These are phyloP conservation scores for Boletus albobrunnescens DNA, from an alignment of 1,284 basidiomycete genomes.

Conservation along the genomic window DNA sequence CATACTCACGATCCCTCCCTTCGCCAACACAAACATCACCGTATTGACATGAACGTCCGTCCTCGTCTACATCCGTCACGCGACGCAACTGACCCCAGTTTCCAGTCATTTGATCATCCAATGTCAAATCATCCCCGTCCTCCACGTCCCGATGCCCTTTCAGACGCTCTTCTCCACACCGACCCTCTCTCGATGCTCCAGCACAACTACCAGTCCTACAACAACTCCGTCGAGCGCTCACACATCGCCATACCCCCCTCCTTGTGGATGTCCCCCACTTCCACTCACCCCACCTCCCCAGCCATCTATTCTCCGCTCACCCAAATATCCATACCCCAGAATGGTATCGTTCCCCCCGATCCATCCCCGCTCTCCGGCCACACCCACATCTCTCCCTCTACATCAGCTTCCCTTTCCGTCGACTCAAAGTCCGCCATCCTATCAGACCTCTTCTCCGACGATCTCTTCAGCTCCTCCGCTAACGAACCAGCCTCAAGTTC, in stretches of 20 bases:
- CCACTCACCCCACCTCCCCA: conserved; percentile 44
- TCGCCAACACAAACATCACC: conserved; percentile 15
- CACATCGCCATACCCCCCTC: conserved; percentile 61
- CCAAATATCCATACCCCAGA: conserved; percentile 35
- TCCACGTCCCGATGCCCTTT: conserved; percentile 13
- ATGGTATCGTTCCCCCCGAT: conserved; percentile 33
- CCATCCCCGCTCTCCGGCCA: conserved; percentile 33
- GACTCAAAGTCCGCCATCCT: conserved; percentile 59
- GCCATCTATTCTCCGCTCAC: conserved; percentile 32
- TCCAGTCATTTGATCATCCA: conserved; percentile 23
- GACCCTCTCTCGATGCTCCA: conserved; percentile 21
- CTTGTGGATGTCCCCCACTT: conserved; percentile 75
- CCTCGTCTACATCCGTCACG: neutral
- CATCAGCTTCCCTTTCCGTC: conserved; percentile 38
- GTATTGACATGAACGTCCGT: conserved; percentile 19
- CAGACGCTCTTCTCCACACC: conserved; percentile 16
- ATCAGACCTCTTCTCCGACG: conserved; percentile 69
- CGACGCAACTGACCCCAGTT: conserved; percentile 6
- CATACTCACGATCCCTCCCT: conserved; percentile 9
- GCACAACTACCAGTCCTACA: conserved; percentile 32
- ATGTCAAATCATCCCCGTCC: conserved; percentile 13
- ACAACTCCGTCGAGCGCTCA: conserved; percentile 47
- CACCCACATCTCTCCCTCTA: conserved; percentile 40
- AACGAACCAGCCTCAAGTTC: conserved; percentile 44
- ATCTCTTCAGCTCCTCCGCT: conserved; percentile 49